These are phyloP conservation scores for Boletus mariae DNA, from an alignment of 1,284 basidiomycete species.

Conservation along the genomic window DNA sequence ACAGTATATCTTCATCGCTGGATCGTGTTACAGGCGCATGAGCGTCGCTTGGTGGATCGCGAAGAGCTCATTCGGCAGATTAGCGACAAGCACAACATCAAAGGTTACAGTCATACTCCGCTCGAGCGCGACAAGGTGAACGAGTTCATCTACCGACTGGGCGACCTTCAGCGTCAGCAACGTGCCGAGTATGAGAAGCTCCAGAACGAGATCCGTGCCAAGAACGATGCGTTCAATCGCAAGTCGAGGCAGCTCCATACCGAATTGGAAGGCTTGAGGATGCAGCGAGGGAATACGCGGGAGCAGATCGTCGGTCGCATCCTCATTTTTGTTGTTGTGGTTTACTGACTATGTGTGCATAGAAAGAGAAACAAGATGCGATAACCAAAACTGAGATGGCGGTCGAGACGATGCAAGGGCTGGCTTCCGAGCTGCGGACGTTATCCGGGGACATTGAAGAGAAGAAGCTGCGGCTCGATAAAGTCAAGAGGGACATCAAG, in stretches of 20 bases:
- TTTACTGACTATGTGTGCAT: conserved; percentile 2
- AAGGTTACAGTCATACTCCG: conserved; percentile 67
- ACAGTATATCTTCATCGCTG: neutral
- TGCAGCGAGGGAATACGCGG: conserved; percentile 49
- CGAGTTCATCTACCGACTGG: conserved; percentile 65
- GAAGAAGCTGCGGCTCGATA: conserved; percentile 55
- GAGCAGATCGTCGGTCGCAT: conserved; percentile 57
- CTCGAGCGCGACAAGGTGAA: conserved; percentile 64
- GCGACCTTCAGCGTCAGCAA: conserved; percentile 56
- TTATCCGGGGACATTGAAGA: conserved; percentile 67
- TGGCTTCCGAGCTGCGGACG: conserved; percentile 57
- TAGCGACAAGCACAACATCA: conserved; percentile 65
- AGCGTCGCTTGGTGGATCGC: conserved; percentile 67
- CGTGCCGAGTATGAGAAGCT: conserved; percentile 54
- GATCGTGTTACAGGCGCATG: conserved; percentile 58
- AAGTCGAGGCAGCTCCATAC: conserved; percentile 51
- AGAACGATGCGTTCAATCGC: conserved; percentile 57
- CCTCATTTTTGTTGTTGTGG: neutral
- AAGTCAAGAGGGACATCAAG: conserved; percentile 56
- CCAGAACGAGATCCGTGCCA: conserved; percentile 54
- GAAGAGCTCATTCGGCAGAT: conserved; percentile 75
- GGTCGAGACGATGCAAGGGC: conserved; percentile 54
- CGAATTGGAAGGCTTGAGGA: conserved; percentile 50
- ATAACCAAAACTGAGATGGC: conserved; percentile 51
- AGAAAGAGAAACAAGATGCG: conserved; percentile 51